Percentiles rank a stretch among this genome's conserved stretches.
Evolutionary conservation across 2,329 filamentous ascomycete species (phyloP).

Genomic region (Fusarium cicatricum): DNA sequence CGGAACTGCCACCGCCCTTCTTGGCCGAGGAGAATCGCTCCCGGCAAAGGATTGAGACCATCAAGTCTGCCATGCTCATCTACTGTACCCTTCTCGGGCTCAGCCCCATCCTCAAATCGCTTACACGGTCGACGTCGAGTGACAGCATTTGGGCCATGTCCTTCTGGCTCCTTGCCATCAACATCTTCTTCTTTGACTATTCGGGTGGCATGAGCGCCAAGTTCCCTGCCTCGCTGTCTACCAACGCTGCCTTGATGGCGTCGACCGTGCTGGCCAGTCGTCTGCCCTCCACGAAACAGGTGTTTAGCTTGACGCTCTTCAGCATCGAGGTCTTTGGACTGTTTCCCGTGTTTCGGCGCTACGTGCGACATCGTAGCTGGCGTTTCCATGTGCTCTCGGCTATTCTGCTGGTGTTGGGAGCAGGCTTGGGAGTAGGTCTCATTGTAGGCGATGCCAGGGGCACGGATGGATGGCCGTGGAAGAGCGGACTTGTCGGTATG

Average conservation of each 20-base stretch:
- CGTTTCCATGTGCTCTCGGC: conserved; percentile 82
- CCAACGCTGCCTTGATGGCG: conserved; percentile 96
- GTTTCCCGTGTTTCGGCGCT: conserved; percentile 95
- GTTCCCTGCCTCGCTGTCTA: conserved; percentile 80
- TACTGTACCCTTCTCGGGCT: conserved; percentile 92
- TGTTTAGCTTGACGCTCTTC: conserved; percentile 95
- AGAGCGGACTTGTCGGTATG: conserved; percentile 72
- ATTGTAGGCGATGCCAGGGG: conserved; percentile 58
- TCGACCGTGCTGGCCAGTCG: conserved; percentile 92
- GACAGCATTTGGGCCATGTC: conserved; percentile 99
- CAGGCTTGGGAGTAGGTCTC: conserved; percentile 79
- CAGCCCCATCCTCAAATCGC: conserved; percentile 93
- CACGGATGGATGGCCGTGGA: conserved; percentile 58
- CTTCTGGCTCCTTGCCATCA: conserved; percentile 90
- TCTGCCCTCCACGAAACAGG: conserved; percentile 87
- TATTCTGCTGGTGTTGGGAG: conserved; percentile 76
- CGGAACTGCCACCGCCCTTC: conserved; percentile 41
- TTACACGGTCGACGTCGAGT: conserved; percentile 90
- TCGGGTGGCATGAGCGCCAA: conserved; percentile 71
- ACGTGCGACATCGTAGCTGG: conserved; percentile 84
- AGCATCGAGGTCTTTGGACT: conserved; percentile 97
- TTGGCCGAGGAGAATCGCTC: conserved; percentile 52
- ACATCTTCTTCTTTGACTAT: conserved; percentile 99
- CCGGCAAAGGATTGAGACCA: conserved; percentile 73
- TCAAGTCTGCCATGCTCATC: conserved; percentile 92